Evolutionary conservation across 768 basidiomycete species (phyloP), one percentile per base, ranked within the genome.

Genomic region (Infundibulicybe gibba): DNA sequence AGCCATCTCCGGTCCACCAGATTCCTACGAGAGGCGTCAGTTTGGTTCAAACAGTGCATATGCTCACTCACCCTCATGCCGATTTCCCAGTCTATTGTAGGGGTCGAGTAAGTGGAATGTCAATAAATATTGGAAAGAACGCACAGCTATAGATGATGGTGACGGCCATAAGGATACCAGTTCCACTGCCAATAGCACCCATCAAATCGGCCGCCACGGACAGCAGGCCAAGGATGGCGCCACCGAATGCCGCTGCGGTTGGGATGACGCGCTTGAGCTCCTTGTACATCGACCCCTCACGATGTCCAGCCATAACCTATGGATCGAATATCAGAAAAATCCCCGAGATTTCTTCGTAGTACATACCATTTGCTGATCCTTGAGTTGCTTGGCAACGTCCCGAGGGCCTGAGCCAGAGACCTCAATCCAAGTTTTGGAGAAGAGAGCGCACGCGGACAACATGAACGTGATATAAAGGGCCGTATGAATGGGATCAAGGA

Each of bases 341-440:
- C 3, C 3, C 10, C 4, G 35, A 38, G 35, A 38, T 3, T 25
- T 8, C 8, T 25, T 8, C 35, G 35, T 19, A 6, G 25, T 12
- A 58, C 67, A n/a, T 32, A 87, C 95, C 88, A 97, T 94, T 57
- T 91, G 89, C 66, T 97, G 95, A 55, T 98, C 97, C 74, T 98
- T 98, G 61, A 98, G 82, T 63, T 98, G 95, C 68, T 94, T 95
- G 21, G 97, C 97, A 47, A 99, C 85, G 57, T 99, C 95, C 40
- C 97, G 72, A 10, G 95, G 97, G 15, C 97, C 93, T 45, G 86
- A 89, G 13, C 97, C 95, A 2, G 94, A 97, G 25, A 98, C 92
- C 58, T 98, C 95, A 54, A 99, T 98, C 95, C 97, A 99, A 1
- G 95, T 97, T 79, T 98, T 98, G 61, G 91, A 94, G 76, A 98